Percentiles rank a stretch among this genome's conserved stretches.
These are phyloP conservation scores for Daldinia vernicosa DNA, from an alignment of 495 filamentous ascomycete species.

Conservation along the genomic window DNA sequence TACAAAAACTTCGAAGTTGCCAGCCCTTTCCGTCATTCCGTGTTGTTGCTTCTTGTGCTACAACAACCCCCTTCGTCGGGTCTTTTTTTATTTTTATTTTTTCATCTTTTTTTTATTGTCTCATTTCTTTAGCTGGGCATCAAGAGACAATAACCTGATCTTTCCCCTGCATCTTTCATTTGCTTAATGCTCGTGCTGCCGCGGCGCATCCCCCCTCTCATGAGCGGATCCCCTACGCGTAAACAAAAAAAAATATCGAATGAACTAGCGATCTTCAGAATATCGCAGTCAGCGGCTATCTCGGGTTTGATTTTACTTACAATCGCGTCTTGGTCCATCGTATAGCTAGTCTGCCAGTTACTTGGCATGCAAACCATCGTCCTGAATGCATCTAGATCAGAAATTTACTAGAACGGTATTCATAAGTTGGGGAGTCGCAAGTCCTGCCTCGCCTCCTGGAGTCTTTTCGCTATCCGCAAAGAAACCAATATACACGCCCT, in stretches of 20 bases:
- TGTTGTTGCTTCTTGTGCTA: conserved; percentile 27
- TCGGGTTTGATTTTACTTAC: conserved; percentile 24
- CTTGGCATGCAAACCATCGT: conserved; percentile 38
- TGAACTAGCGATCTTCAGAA: conserved; percentile 25
- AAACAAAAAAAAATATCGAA: conserved; percentile 35
- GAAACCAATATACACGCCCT: conserved; percentile 24
- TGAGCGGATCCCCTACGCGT: conserved; percentile 35
- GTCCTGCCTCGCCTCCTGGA: conserved; percentile 26
- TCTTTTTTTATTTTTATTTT: conserved; percentile 7
- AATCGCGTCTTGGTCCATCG: conserved; percentile 20
- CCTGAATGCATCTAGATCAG: conserved; percentile 47
- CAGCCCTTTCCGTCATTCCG: conserved; percentile 16
- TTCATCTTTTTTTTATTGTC: conserved; percentile 1
- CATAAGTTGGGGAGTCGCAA: conserved; percentile 35
- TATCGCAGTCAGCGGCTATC: conserved; percentile 39
- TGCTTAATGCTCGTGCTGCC: conserved; percentile 32
- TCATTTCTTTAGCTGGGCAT: conserved; percentile 31
- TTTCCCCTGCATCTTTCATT: conserved; percentile 24
- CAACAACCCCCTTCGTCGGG: conserved; percentile 13
- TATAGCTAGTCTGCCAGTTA: conserved; percentile 41
- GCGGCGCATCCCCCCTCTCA: conserved; percentile 33
- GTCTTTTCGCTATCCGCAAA: conserved; percentile 21
- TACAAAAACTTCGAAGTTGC: conserved; percentile 42
- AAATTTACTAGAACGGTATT: conserved; percentile 31
- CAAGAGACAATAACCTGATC: conserved; percentile 21